These are phyloP conservation scores for Thelonectria rubi DNA, from an alignment of 2,329 filamentous ascomycete genomes.

Conservation along the genomic window DNA sequence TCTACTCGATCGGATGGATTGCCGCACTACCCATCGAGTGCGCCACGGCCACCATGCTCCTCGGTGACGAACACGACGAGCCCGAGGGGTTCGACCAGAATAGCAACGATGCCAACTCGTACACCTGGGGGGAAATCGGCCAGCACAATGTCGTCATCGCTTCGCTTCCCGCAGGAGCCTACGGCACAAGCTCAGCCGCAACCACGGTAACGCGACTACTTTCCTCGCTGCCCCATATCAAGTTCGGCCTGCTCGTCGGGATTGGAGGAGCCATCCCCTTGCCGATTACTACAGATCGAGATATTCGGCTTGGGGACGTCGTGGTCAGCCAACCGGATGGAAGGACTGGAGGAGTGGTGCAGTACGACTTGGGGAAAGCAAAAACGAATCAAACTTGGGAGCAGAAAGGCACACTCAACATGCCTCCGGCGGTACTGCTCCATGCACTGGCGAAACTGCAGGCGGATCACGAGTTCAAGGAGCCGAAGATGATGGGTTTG, in stretches of 20 bases:
- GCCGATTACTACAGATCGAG: constrained; percentile 2
- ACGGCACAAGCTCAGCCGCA: constrained; percentile 26
- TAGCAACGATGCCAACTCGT: constrained; percentile 37
- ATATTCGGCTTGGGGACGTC: constrained; percentile 43
- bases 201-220: constrained; percentile 26
- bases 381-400: background rate
- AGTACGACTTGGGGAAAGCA: constrained; percentile 41
- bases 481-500: constrained; percentile 3
- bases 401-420: constrained; percentile 20
- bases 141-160: constrained; percentile 42
- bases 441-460: constrained; percentile 24
- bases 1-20: constrained; percentile 38
- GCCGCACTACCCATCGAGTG: constrained; percentile 36
- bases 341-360: constrained; percentile 30
- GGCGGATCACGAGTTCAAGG: constrained; percentile 21
- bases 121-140: constrained; percentile 38
- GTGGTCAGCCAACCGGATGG: constrained; percentile 38
- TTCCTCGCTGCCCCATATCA: constrained; percentile 30
- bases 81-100: constrained; percentile 19
- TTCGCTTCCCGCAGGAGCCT: constrained; percentile 32
- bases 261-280: constrained; percentile 53
- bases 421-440: constrained; percentile 24
- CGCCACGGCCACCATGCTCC: constrained; percentile 36
- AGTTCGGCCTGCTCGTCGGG: constrained; percentile 38
- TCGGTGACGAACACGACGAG: constrained; percentile 35